phyloP scores from a whole-genome alignment of 2,329 filamentous ascomycete genomes.

The Fusarium lyarnte region DNA sequence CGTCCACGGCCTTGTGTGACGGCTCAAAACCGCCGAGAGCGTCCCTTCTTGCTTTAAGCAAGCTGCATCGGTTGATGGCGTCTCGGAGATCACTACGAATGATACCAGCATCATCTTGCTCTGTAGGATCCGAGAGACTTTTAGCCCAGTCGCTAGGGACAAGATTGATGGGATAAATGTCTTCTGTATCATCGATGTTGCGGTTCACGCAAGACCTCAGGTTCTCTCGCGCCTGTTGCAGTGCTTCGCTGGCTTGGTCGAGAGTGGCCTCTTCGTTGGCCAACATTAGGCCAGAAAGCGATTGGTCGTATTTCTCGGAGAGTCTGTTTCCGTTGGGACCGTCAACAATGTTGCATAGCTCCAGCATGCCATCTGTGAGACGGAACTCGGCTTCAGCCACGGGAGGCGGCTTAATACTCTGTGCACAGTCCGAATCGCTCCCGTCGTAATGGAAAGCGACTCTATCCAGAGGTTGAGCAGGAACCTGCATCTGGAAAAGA shows the following conservation, averaged over 20 bases:
- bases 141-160: not conserved
- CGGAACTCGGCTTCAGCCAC: not conserved
- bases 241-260: not conserved
- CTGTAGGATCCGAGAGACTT: not conserved
- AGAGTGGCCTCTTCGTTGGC: not conserved
- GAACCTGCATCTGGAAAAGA: not conserved
- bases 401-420: rapidly evolving
- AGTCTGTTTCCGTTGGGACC: not conserved
- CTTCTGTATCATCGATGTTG: not conserved
- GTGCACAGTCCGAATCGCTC: not conserved
- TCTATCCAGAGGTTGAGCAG: not conserved
- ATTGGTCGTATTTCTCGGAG: not conserved
- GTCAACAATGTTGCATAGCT: rapidly evolving
- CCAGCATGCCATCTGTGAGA: not conserved
- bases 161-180: not conserved
- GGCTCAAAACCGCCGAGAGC: not conserved
- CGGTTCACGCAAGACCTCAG: not conserved
- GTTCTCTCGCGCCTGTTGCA: not conserved
- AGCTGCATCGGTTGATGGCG: not conserved
- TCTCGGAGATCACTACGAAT: not conserved
- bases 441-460: not conserved
- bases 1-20: not conserved
- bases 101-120: not conserved
- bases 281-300: not conserved
- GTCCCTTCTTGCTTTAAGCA: not conserved